Base-by-base conservation (phyloP, 176 grass and related monocot species). In the Neostapfia colusana region DNA sequence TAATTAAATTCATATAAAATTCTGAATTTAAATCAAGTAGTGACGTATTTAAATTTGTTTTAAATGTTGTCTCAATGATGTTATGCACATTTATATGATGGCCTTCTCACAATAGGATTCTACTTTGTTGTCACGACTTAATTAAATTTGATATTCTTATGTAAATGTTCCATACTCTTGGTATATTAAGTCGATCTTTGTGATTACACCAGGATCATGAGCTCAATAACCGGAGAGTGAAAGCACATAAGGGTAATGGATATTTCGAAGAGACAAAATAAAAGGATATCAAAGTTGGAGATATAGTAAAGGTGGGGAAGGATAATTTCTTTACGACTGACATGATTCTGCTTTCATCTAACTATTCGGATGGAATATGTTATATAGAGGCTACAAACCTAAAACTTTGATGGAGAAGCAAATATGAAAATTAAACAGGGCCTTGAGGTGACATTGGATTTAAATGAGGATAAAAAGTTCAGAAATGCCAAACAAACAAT, bases 301-400 rank as follows among this genome's bases (percentile, higher is more conserved):
- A 99, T 87, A 84, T 99, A 82, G 88, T 99, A 54, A 99, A 95
- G 85, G 89, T 99, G 88, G 89, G 90, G 84, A 95, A 95, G 73
- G 96, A 99, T 79, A 83, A 82, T 66, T 99, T 99, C 74, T 99
- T 99, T 76, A 92, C 96, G 7, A 87, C 96, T 67, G 96, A 99
- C 58, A 89, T 99, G 78, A 79, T 95, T 85, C 89, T 99, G 48
- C 92, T 99, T 84, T 99, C 92, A 67, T 99, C 96, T 61, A 92
- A 89, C 74, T 95, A 95, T 87, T 80, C 89, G 2, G 92, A 99
- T 74, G 96, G 88, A 72, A 90, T 95, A 48, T 99, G 96, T 74
- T 99, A 99, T 81, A 92, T 99, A 64, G 96, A 99, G 87, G 95
- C 96, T 9, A 95, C 90, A 85, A 99, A 99, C 71, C 89, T n/a